Evolutionary conservation across 306 rosid species (phyloP).

Genomic region (Inga laurina): DNA sequence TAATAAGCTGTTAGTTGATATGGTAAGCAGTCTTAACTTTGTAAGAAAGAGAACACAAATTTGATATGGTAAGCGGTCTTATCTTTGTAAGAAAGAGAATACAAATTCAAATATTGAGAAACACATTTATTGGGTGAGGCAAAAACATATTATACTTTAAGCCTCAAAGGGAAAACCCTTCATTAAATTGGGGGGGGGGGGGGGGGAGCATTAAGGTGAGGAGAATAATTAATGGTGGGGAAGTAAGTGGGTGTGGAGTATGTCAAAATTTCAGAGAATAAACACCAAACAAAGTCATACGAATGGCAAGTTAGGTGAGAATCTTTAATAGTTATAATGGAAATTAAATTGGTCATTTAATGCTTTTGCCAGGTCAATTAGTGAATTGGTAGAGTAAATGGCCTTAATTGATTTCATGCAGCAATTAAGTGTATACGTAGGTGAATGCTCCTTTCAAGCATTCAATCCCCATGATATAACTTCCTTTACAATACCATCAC

Average conservation of each 20-base stretch:
- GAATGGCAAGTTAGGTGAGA: conserved; percentile 65
- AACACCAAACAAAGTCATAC: conserved; percentile 58
- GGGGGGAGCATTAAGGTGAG: not conserved
- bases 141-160: no score
- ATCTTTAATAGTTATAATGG: conserved; percentile 60
- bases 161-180: no score
- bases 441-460: conserved; percentile 81
- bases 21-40: no score
- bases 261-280: conserved; percentile 41
- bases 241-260: conserved; percentile 34
- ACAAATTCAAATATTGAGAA: no score
- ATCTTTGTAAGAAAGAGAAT: no score
- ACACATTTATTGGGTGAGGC: rapidly evolving
- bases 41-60: no score
- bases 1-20: no score
- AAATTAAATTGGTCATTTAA: conserved; percentile 65
- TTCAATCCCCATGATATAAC: not conserved
- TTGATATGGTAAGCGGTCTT: no score
- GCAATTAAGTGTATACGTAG: conserved; percentile 50
- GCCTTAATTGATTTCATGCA: conserved; percentile 75
- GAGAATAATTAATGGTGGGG: conserved; percentile 40
- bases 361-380: conserved; percentile 70
- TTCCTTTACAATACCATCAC: not conserved
- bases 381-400: conserved; percentile 73
- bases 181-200: no score